These are phyloP conservation scores for Phellopilus nigrolimitatus DNA, from an alignment of 1,284 basidiomycete species.

Conservation along the genomic window DNA sequence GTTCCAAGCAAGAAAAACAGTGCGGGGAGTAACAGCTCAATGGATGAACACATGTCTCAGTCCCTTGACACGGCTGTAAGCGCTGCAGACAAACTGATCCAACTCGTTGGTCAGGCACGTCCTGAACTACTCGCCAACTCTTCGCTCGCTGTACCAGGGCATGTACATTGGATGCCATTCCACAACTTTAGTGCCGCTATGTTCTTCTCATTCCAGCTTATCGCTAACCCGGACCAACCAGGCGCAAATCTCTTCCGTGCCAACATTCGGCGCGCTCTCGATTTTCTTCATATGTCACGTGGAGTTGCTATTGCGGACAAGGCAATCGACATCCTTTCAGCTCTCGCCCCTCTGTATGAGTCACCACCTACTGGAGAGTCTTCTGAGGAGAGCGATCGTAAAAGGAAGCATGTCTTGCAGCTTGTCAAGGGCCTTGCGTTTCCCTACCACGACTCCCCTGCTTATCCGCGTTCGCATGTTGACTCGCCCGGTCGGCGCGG, in stretches of 20 bases:
- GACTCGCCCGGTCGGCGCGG: constrained; percentile 17
- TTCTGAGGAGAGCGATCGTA: constrained; percentile 50
- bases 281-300: constrained; percentile 57
- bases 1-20: not conserved
- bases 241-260: constrained; percentile 67
- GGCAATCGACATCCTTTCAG: constrained; percentile 60
- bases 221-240: constrained; percentile 71
- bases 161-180: constrained; percentile 78
- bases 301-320: constrained; percentile 67
- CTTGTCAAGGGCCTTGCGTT: constrained; percentile 71
- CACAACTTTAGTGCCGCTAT: constrained; percentile 80
- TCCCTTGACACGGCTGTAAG: constrained; percentile 68
- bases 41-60: constrained; percentile 45
- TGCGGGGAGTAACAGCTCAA: constrained; percentile 19
- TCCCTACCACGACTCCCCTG: constrained; percentile 57
- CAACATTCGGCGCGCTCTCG: constrained; percentile 64
- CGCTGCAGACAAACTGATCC: constrained; percentile 71
- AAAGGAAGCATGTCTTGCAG: constrained; percentile 54
- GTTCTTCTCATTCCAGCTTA: constrained; percentile 82
- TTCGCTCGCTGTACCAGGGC: constrained; percentile 66
- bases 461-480: constrained; percentile 29
- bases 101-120: constrained; percentile 62
- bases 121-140: constrained; percentile 68
- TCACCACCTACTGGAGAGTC: constrained; percentile 32
- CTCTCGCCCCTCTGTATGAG: constrained; percentile 66